Evolutionary conservation across 1,284 basidiomycete species (phyloP), one percentile per base, ranked within the genome.

Genomic region (Leccinum fuscescens): DNA sequence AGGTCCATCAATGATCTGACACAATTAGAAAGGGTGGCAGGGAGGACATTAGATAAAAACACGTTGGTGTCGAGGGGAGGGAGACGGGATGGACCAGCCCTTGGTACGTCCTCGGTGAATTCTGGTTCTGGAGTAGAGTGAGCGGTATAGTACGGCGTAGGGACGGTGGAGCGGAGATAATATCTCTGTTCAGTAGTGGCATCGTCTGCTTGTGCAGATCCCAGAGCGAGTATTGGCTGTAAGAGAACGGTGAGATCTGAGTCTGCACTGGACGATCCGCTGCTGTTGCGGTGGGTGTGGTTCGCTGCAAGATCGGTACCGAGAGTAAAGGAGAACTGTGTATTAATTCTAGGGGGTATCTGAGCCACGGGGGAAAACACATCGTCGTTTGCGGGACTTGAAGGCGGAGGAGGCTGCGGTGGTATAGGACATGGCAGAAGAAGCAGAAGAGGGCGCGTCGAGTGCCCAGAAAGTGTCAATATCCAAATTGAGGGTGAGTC

Each of bases 71-170:
- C 50, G 8, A 70, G 65, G 9, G 33, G 46, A 35, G 64, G 71
- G 14, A 70, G 66, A 59, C 68, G 68, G 60, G 71, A 74, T 49
- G 73, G 69, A 33, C 73, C 71, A 58, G 73, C 62, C 61, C 54
- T 63, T 61, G 62, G 66, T 33, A 54, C 62, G 59, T 64, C 60
- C 54, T 62, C 51, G 22, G 51, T 50, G 27, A 55, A 53, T 29
- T 62, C 60, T 49, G 72, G 72, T 50, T 75, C 72, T 15, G 71
- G 73, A 11, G 72, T 72, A 24, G 74, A 72, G 22, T 69, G 61
- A 37, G 72, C 72, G 33, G 72, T 72, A 24, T 27, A 27, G 24
- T 27, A 27, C 24, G 24, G 24, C 24, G 24, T 27, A 27, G 24
- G 24, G 24, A 27, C 24, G 24, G 24, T 27, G 24, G 24, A 27